Base-by-base conservation (phyloP, 2,329 filamentous ascomycete genomes). In the Allantophomopsis cytisporea region DNA sequence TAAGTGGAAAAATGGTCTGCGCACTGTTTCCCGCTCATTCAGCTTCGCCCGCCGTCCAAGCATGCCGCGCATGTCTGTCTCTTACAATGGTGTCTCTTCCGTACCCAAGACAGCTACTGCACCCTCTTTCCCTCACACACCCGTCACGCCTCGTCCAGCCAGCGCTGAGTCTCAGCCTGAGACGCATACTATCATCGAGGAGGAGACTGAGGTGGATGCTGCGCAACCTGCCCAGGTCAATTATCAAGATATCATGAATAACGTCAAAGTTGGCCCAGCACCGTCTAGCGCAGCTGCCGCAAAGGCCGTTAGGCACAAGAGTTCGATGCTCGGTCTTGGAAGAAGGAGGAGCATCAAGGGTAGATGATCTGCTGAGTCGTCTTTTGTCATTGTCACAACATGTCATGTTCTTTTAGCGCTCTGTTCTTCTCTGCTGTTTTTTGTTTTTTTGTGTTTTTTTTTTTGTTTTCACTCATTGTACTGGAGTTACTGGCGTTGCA, bases 231-330 rank as follows among this genome's bases (percentile, higher is more conserved):
- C 5, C 23, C 5, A 28, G 23, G 23, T 49, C 10, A 36, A 30
- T 15, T 50, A 50, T 31, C 42, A 49, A 13, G 47, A 52, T 30
- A 43, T 50, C 16, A 47, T 49, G 41, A 45, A 36, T 15, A 39
- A 15, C 31, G 46, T 45, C 16, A 39, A 31, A 4, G 41, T 37
- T 2, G 44, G 49, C 20, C 48, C 48, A 4, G 39, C 44, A 13
- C 32, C 45, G 14, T 15, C 38, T 5, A 36, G 35, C 4, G 35
- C n/a, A 5, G 31, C 34, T 23, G 30, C 30, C 12, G 8, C 32
- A 4, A 39, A 38, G 20, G 38, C 36, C 11, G 31, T 34, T 14
- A 34, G 12, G 16, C 31, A 14, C 7, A 34, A 34, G 16, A 36
- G 16, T 14, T 21, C 12, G 6, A 38, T 38, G 13, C 38, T 39